Conservation (phyloP, 2,329 filamentous ascomycete species). For the Alternaria triticimaculans region DNA sequence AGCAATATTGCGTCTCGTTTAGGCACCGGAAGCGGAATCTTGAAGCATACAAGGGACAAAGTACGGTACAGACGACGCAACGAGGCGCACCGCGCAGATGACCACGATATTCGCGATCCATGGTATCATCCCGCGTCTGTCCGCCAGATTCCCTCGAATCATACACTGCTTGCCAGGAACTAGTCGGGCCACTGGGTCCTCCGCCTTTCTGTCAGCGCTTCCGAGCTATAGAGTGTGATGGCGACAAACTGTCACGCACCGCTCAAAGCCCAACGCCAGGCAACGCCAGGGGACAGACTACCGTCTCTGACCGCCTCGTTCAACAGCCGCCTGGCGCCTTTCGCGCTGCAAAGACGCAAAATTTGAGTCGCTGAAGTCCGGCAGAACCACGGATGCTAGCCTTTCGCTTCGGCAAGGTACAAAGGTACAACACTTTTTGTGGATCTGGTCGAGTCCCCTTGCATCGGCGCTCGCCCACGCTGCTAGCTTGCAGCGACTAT, state of each 20-base stretch:
- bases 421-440: constrained; percentile 42
- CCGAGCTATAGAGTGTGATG: neutral
- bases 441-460: constrained; percentile 47
- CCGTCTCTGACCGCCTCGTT: neutral
- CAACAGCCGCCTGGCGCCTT: neutral
- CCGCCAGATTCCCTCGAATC: constrained; percentile 10
- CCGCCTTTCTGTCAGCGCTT: constrained; percentile 6
- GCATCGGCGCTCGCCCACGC: constrained; percentile 41
- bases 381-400: constrained; percentile 34
- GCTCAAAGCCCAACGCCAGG: neutral
- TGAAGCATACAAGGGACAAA: neutral
- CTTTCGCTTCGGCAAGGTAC: constrained; percentile 51
- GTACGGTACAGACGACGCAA: constrained; percentile 9
- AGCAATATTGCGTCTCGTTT: neutral
- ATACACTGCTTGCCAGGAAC: constrained; percentile 15
- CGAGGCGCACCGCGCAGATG: constrained; percentile 19
- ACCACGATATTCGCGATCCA: constrained; percentile 13
- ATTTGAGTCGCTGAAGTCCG: constrained; percentile 17
- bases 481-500: constrained; percentile 37
- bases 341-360: constrained; percentile 10
- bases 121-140: constrained; percentile 13
- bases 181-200: constrained; percentile 14
- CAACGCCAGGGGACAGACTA: neutral
- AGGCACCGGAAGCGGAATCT: neutral
- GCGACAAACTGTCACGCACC: neutral